phyloP scores from a whole-genome alignment of 73 alveolate genomes.

The Paramecium tetraurelia region DNA sequence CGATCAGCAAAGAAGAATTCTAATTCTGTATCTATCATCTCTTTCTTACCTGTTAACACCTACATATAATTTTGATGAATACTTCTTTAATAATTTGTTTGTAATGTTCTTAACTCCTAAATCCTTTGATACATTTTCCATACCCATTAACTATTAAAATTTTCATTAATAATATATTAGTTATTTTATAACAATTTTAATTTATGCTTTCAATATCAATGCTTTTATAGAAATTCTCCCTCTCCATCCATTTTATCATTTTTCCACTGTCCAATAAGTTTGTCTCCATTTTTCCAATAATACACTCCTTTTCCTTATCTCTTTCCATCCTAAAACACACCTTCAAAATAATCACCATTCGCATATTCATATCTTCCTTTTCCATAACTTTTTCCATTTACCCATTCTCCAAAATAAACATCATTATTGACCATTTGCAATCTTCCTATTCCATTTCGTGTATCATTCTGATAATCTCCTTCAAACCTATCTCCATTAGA shows the following conservation, averaged over 20 bases:
- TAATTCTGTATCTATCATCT: constrained; percentile 52
- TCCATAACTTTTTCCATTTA: constrained; percentile 57
- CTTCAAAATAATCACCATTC: constrained; percentile 18
- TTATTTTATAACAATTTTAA: neutral
- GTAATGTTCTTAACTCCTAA: neutral
- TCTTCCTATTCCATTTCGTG: constrained; percentile 29
- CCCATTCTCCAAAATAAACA: constrained; percentile 62
- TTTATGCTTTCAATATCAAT: neutral
- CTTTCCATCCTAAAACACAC: constrained; percentile 55
- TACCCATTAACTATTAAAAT: constrained; percentile 21
- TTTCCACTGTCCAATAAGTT: constrained; percentile 45
- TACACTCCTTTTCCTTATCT: constrained; percentile 58
- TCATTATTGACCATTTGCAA: constrained; percentile 51
- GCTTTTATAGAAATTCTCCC: neutral
- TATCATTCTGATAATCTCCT: constrained; percentile 53
- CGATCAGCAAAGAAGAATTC: constrained; percentile 52
- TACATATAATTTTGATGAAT: neutral
- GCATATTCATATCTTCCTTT: neutral
- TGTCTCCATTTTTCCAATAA: constrained; percentile 66
- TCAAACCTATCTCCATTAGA: constrained; percentile 69
- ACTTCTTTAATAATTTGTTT: neutral
- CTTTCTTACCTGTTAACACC: constrained; percentile 14
- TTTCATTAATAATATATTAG: neutral
- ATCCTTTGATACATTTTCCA: neutral
- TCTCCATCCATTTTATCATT: constrained; percentile 59